These are phyloP conservation scores for Phytopythium montanum DNA, from an alignment of 352 stramenopile species.

Conservation along the genomic window DNA sequence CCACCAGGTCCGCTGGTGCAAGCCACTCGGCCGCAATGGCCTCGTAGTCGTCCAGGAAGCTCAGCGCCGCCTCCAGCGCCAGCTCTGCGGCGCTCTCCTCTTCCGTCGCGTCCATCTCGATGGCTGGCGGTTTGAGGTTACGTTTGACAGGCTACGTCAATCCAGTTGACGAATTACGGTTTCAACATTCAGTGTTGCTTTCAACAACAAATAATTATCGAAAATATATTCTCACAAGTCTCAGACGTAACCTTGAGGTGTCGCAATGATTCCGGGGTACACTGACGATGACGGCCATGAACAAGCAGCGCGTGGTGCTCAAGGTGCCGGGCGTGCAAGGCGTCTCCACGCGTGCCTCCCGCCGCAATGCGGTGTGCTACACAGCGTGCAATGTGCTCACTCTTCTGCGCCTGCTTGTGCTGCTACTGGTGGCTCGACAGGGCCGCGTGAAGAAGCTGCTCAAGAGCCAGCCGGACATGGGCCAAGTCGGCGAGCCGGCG, in stretches of 20 bases:
- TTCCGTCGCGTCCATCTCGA: neutral
- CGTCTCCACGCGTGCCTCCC: too few species aligned
- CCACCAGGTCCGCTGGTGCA: neutral
- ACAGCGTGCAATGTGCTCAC: neutral
- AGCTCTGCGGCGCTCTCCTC: neutral
- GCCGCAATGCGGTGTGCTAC: neutral
- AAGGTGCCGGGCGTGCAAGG: slow-evolving; percentile 33
- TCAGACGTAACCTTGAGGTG: neutral
- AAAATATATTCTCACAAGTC: neutral
- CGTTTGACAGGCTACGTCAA: neutral
- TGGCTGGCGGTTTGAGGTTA: neutral
- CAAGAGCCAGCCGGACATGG: slow-evolving; percentile 68
- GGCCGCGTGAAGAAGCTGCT: slow-evolving; percentile 66
- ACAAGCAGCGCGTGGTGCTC: slow-evolving; percentile 40
- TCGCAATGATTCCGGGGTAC: neutral
- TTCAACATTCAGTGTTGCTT: too few species aligned
- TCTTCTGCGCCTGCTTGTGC: neutral
- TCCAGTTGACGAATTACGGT: neutral
- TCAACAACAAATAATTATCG: too few species aligned
- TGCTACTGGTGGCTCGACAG: slow-evolving; percentile 11
- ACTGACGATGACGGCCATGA: neutral
- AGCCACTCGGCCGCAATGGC: neutral
- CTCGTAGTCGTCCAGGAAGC: slow-evolving; percentile 7
- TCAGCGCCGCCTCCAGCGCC: neutral
- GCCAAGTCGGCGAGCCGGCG: slow-evolving; percentile 52